Evolutionary conservation across 805 yeast species (phyloP), one percentile per base, ranked within the genome.

Genomic region (Jamesozyma gamospora): DNA sequence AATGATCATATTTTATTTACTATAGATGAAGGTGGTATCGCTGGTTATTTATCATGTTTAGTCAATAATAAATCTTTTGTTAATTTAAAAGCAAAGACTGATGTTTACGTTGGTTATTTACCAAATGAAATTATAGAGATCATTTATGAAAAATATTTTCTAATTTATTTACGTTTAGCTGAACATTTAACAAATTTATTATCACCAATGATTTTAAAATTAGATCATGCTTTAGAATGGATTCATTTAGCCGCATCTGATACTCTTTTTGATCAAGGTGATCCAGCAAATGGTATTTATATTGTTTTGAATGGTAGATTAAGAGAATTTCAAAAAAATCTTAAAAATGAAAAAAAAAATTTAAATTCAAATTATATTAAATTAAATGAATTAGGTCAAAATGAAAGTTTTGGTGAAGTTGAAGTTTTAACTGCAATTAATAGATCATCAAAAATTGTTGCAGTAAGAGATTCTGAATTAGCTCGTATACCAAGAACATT

Each of bases 201-300:
- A 30, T 79, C 88, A 24, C 65, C 72, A 24, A 74, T 82, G 40
- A 66, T 90, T 29, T 60, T 82, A 29, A 75, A 81, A 41, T 74
- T 92, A 32, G 97, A 90, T 54, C 85, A 83, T 60, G 95, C 96
- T 0, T 64, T 92, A 37, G 98, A 92, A 58, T 90, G 97, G 97
- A 77, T 88, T 31, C 95, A 86, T 43, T 68, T 83, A 11, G 77
- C 77, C n/a, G 90, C 96, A 1, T 95, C 96, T 0, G 79, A 80
- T 36, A 70, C 79, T 0, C 60, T 92, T 16, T 86, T 82, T 51
- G 71, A 76, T 2, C 92, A 90, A 56, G 94, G 86, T 1, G 92
- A 85, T 38, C 72, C 73, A 15, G 95, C 97, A 0, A 88, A 86
- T 56, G 95, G 96, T 16, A 83, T 90, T 29, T 90, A 86, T 53